Base-by-base conservation (phyloP, 768 basidiomycete species). In the Mycena venus region DNA sequence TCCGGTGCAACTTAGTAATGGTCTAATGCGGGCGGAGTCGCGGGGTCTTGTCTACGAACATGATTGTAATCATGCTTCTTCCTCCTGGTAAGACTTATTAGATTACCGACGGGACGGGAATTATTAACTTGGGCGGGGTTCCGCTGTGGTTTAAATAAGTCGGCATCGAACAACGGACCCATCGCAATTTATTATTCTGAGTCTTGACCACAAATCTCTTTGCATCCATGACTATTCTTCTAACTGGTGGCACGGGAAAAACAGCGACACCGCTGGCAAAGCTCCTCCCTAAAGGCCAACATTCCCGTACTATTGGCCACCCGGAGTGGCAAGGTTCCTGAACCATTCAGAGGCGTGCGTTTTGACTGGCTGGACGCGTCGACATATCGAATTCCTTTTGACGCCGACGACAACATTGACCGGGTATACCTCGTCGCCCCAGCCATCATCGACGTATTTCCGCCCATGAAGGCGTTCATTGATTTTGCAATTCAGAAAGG, bases 281-380 rank as follows among this genome's bases (percentile, higher is more conserved):
- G 10, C 78, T n/a, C 80, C 14, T 75, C 85, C 1, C 71, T 79
- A 6, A 62, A 74, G 5, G 76, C 82, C 11, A 75, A 79, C 4
- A 69, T 79, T 25, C 71, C 80, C 4, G 70, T 83, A 14, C 70
- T 85, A 42, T 47, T 85, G 40, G 77, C 84, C 23, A 79, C 81
- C 8, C 82, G 83, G n/a, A 80, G 78, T 31, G 81, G 80, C 10
- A 55, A 29, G 15, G 78, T 69, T 38, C 79, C 80, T 25, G 71
- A 29, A 23, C 82, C 78, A 12, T 80, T 79, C 67, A 78, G 70
- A 53, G 78, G 75, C 12, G 83, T 84, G 49, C 72, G 55, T 25
- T 85, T 86, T 58, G 82, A 86, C 68, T 86, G 86, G 85, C 70
- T 75, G 40, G 82, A 87, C 65, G 70, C 78, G 0, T 65, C 76